These are phyloP conservation scores for Coleophoma eucalyptorum DNA, from an alignment of 2,329 filamentous ascomycete genomes.

Conservation along the genomic window DNA sequence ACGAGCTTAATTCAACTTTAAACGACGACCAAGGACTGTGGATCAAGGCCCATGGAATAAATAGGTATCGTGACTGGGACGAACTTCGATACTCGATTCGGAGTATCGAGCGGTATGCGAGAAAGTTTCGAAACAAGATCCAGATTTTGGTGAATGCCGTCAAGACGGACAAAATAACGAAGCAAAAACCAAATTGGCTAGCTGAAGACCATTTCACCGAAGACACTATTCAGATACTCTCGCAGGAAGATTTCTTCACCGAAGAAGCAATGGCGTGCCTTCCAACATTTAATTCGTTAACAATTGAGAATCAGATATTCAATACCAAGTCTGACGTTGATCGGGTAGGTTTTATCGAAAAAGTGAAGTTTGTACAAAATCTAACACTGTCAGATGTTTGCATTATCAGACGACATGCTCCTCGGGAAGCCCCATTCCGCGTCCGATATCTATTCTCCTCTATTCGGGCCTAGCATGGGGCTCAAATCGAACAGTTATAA, in stretches of 20 bases:
- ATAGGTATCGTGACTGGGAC: constrained; percentile 40
- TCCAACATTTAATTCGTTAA: constrained; percentile 38
- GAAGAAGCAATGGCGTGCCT: constrained; percentile 31
- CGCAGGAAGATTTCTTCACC: constrained; percentile 39
- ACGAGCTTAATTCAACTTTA: constrained; percentile 34
- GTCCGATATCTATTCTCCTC: constrained; percentile 38
- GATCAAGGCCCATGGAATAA: constrained; percentile 35
- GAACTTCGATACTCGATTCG: constrained; percentile 39
- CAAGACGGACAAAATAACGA: constrained; percentile 18
- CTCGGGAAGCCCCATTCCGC: constrained; percentile 36
- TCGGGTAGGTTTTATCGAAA: constrained; percentile 2
- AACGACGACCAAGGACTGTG: constrained; percentile 37
- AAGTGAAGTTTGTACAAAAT: background rate
- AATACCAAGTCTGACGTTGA: constrained; percentile 36
- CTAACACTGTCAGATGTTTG: constrained; percentile 27
- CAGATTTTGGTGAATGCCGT: constrained; percentile 39
- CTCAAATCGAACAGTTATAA: constrained; percentile 39
- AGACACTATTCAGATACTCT: constrained; percentile 31
- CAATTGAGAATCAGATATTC: constrained; percentile 38
- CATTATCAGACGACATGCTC: constrained; percentile 40
- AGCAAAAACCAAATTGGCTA: constrained; percentile 34
- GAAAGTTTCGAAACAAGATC: constrained; percentile 36
- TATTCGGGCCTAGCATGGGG: constrained; percentile 37
- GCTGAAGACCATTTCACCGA: constrained; percentile 26
- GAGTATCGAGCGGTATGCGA: constrained; percentile 36